Base-by-base conservation (phyloP, 371 early-diverging fungal species). In the Rhizopus microsporus region DNA sequence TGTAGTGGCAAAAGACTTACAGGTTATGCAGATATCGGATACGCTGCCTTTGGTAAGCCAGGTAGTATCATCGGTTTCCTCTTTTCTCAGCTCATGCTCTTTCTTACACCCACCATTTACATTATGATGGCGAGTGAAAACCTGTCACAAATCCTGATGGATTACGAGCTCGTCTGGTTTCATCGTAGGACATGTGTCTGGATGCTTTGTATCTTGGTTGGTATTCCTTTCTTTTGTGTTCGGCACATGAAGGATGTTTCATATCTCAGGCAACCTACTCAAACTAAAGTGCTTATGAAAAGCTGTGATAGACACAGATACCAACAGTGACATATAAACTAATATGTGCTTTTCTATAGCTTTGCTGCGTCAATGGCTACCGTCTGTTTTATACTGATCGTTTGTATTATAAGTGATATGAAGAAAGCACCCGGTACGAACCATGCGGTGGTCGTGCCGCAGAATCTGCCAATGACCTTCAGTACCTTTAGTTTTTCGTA, bases 41-140 rank as follows among this genome's bases (percentile, higher is more conserved):
- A 71, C 9, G 85, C 80, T 39, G 88, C 91, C 0, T 91, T 87
- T 53, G 91, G 91, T 7, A 59, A 67, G 56, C 52, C 71, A 6
- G 87, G 88, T 17, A 76, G 82, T 34, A 73, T 84, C 23, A 49
- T 88, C 10, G 86, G 83, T 4, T 78, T 72, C 16, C 62, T 85
- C 15, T 84, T 91, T 59, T 84, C 89, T 51, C 84, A 87, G 60
- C 55, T 80, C n/a, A 78, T 88, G 48, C 71, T 87, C 3, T 57
- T 88, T 9, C 87, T 88, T 54, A 86, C 87, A 8, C 82, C 88
- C 0, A 82, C 87, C 38, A 76, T 93, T 5, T 94, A 90, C 61
- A 74, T 94, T 9, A 87, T 92, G 54, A 62, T 94, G 39, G 88
- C 91, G 6, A 87, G 87, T 35, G 71, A 77, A 49, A 89, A 89